Percentiles rank a stretch among this genome's conserved stretches.
Evolutionary conservation across 257 asterid species (phyloP).

Genomic region (Nicotiana benthamiana): DNA sequence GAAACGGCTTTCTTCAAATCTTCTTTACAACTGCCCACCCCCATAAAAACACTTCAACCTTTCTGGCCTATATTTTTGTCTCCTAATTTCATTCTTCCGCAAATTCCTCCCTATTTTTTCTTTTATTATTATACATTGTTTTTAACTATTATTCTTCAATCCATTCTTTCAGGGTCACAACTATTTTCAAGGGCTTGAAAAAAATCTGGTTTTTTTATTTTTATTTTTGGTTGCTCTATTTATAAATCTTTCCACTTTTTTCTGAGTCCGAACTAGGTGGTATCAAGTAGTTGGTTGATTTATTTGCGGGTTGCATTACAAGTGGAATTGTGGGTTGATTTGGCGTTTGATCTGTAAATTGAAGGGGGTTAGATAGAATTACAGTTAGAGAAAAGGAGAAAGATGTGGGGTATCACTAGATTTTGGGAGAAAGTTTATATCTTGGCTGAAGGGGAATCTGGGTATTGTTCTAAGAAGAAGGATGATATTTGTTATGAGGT

Average conservation of each 20-base stretch:
- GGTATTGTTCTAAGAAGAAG: constrained; percentile 61
- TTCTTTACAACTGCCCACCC: constrained; percentile 34
- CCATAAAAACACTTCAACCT: constrained; percentile 24
- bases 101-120: not conserved
- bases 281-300: not conserved
- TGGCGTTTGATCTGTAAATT: constrained; percentile 17
- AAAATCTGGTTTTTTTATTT: not conserved
- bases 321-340: constrained; percentile 15
- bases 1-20: constrained; percentile 54
- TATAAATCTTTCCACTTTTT: not conserved
- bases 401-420: constrained; percentile 51
- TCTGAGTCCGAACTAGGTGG: not conserved
- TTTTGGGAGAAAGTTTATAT: constrained; percentile 49
- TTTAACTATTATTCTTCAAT: not conserved
- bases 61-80: not conserved
- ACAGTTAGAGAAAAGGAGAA: constrained; percentile 10
- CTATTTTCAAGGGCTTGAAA: not conserved
- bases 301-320: not conserved
- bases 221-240: not conserved
- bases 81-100: not conserved
- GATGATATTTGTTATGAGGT: constrained; percentile 66
- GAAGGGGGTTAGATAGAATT: not conserved
- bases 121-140: not conserved
- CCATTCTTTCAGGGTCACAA: constrained; percentile 4
- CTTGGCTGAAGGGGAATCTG: constrained; percentile 82